These are phyloP conservation scores for Cryptococcus sp. DNA, from an alignment of 1,284 basidiomycete genomes.

Conservation along the genomic window DNA sequence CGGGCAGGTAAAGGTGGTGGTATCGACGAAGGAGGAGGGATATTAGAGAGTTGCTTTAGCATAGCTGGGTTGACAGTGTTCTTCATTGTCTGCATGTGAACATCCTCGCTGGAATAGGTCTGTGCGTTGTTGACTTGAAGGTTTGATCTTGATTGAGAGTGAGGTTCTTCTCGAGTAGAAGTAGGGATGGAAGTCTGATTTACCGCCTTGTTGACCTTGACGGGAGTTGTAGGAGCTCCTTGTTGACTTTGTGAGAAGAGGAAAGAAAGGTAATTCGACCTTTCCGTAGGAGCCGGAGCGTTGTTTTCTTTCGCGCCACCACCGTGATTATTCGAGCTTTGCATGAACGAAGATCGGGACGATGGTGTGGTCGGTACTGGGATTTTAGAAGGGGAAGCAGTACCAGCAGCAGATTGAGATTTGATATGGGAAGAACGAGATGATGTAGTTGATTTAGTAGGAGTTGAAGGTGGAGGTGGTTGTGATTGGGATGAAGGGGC, in stretches of 20 bases:
- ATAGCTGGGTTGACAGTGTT: constrained; percentile 36
- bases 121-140: not conserved
- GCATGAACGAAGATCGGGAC: constrained; percentile 17
- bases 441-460: constrained; percentile 15
- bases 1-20: constrained; percentile 4
- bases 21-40: constrained; percentile 10
- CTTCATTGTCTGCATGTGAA: constrained; percentile 49
- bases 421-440: constrained; percentile 19
- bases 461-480: constrained; percentile 14
- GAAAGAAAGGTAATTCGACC: constrained; percentile 43
- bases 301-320: constrained; percentile 10
- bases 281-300: constrained; percentile 16
- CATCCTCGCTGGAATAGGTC: constrained; percentile 28
- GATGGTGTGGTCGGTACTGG: constrained; percentile 26
- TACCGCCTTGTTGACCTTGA: constrained; percentile 13
- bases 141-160: not conserved
- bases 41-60: constrained; percentile 55
- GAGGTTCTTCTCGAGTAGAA: not conserved
- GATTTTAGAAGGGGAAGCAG: constrained; percentile 36
- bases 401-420: constrained; percentile 17
- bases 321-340: not conserved
- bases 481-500: constrained; percentile 1
- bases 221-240: constrained; percentile 11
- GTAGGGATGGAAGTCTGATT: constrained; percentile 3
- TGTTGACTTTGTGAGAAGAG: constrained; percentile 24